Base-by-base conservation (phyloP, 768 basidiomycete genomes). In the Lactarius trivialis region DNA sequence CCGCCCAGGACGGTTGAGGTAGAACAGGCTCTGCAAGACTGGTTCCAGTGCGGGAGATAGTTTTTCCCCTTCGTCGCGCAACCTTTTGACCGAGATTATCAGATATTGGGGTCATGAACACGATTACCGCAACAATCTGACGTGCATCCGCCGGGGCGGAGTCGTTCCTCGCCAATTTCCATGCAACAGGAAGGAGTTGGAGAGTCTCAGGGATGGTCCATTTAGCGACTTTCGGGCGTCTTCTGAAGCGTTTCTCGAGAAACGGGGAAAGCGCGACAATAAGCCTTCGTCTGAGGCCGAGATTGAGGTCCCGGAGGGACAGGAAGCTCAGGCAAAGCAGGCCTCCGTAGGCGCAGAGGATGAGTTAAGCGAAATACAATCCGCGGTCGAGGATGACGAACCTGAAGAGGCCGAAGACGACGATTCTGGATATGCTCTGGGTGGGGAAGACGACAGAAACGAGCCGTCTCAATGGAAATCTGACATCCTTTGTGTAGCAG, bases 31-130 rank as follows among this genome's bases (percentile, higher is more conserved):
- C 49, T 68, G 61, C 45, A 60, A 17, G 54, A 51, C n/a, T 60
- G 36, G 15, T 50, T 59, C 41, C 36, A 36, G 60, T 62, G 45
- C 24, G 63, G 51, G 17, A 39, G 24, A 15, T 32, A 11, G 60
- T 58, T 54, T 53, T 56, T 6, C n/a, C 21, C 15, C 21, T n/a
- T 45, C 30, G 39, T 19, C 33, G n/a, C 52, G 24, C 11, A n/a
- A 24, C 9, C 21, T 26, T 53, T 52, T 63, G 57, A 63, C 45
- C 21, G 32, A 36, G 57, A 58, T 6, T 6, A 32, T 6, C 63
- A 83, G 83, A 34, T 82, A 76, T 67, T 84, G 80, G 79, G 75
- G 70, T 7, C 14, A 70, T 30, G 73, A 75, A 34, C 79, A 78
- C 58, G 56, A 75, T 4, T 78, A 77, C 60, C 53, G 58, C 0